Base-by-base conservation (phyloP, 2,329 filamentous ascomycete genomes). In the Aspergillus quadricinctus region DNA sequence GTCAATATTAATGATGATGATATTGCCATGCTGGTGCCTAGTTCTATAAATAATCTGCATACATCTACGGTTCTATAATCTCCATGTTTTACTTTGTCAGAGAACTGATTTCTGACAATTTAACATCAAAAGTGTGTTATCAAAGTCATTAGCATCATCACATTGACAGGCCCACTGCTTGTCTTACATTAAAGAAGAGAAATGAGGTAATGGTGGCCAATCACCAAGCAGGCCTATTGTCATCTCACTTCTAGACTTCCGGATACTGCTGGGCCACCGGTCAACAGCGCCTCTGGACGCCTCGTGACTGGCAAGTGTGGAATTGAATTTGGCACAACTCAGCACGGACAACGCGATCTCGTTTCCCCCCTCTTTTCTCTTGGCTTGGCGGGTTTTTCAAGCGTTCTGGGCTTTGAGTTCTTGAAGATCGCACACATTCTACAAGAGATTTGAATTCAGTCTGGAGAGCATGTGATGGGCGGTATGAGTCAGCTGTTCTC, bases 311-410 rank as follows among this genome's bases (percentile, higher is more conserved):
- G 49, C 57, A 52, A 41, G 43, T 35, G 41, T 56, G 31, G 46
- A 54, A 52, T 57, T 28, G 49, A 54, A 57, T 56, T 55, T 43
- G 60, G 52, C 53, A 55, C 55, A 57, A 55, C 48, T 53, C 53
- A 62, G 57, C 62, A 60, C 61, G 49, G 57, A 63, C 58, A 49
- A 43, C 50, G 49, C 46, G 43, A 51, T 59, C 53, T 52, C 53
- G 27, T 55, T 40, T 40, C 11, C 37, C 50, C 56, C 57, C 51
- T 57, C 57, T 48, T 52, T 49, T 43, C 52, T 55, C 57, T 62
- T 62, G 60, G 58, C 61, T 57, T 57, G 49, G 49, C 48, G 51
- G 48, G 48, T 21, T 43, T 49, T 49, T 49, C 50, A 51, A 48
- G 40, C 28, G 54, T 62, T 53, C 59, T 56, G 59, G 58, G 53